Base-by-base conservation (phyloP, 2,329 filamentous ascomycete genomes). In the Eutypella sp. region DNA sequence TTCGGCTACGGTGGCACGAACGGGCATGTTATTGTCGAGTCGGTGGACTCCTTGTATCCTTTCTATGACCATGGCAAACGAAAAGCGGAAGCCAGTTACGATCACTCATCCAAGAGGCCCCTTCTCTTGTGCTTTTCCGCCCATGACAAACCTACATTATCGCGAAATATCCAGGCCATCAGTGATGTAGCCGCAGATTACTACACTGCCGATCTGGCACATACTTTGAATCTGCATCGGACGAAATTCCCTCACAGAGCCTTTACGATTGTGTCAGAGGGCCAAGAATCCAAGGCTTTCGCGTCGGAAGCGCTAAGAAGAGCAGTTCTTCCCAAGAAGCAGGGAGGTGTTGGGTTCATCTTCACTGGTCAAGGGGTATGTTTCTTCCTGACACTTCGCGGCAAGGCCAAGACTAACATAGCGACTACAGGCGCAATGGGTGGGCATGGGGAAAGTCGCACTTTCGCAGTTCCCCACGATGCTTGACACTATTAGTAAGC, bases 1-100 rank as follows among this genome's bases (percentile, higher is more conserved):
- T 57, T 57, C 39, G 54, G 54, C 8, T 55, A 51, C n/a, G 52
- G 52, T 10, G 54, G 54, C 9, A 52, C 52, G 9, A 57, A 57
- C 15, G 52, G 45, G 4, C 54, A 57, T 34, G 47, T 53, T 6
- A 46, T 56, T 8, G 40, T 56, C 13, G 54, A 56, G 40, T 41
- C 51, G 4, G 22, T 52, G n/a, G 53, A 57, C 15, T 47, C 48
- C 5, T 38, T 57, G 7, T 53, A 47, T 39, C 51, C 51, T 1
- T 50, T 45, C 47, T 54, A 58, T 25, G 40, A 53, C 16, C 51
- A 52, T 16, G 52, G 45, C 34, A 44, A 46, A 24, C 43, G 47
- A 15, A 54, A 52, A 22, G 50, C 24, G 20, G 38, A 46, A 19
- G 39, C 39, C 18, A 25, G 33, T 2, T 5, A 40, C 29, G 29